phyloP scores from a whole-genome alignment of 2,329 filamentous ascomycete species.

The Fusarium euwallaceae region DNA sequence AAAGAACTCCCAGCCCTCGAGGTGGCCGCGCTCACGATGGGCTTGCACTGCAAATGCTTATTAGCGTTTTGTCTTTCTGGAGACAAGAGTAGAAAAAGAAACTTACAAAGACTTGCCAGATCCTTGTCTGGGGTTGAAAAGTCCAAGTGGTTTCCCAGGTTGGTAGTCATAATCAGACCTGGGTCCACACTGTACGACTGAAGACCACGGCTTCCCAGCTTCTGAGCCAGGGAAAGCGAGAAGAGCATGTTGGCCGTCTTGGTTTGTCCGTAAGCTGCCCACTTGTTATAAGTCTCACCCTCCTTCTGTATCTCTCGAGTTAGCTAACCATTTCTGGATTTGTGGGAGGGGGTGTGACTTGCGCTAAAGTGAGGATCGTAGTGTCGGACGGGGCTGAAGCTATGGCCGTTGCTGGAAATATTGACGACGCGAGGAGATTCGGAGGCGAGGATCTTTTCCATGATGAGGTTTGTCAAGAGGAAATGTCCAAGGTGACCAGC shows the following conservation, averaged over 20 bases:
- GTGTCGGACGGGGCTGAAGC: constrained; percentile 49
- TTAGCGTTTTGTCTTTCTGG: neutral
- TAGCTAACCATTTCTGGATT: neutral
- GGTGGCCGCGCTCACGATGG: constrained; percentile 43
- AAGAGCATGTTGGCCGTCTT: constrained; percentile 56
- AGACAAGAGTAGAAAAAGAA: too few species aligned
- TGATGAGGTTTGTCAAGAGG: constrained; percentile 60
- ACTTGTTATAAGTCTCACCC: constrained; percentile 48
- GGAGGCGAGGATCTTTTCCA: constrained; percentile 56
- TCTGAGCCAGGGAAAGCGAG: constrained; percentile 48
- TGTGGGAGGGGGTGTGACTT: constrained; percentile 17
- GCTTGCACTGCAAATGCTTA: neutral
- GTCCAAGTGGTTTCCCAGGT: constrained; percentile 42
- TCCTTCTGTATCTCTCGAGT: constrained; percentile 40
- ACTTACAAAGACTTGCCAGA: constrained; percentile 34
- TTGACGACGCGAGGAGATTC: constrained; percentile 56
- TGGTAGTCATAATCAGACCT: constrained; percentile 45
- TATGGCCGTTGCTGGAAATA: constrained; percentile 53
- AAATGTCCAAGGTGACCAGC: constrained; percentile 63
- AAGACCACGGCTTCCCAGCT: constrained; percentile 48
- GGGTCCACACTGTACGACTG: constrained; percentile 53
- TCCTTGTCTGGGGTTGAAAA: constrained; percentile 27
- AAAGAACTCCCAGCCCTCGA: constrained; percentile 37
- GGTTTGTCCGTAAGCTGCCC: constrained; percentile 54
- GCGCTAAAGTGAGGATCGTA: constrained; percentile 51